Evolutionary conservation across 371 early-diverging fungal genomes (phyloP), one percentile per base, ranked within the genome.

Genomic region (Mortierella sp.): DNA sequence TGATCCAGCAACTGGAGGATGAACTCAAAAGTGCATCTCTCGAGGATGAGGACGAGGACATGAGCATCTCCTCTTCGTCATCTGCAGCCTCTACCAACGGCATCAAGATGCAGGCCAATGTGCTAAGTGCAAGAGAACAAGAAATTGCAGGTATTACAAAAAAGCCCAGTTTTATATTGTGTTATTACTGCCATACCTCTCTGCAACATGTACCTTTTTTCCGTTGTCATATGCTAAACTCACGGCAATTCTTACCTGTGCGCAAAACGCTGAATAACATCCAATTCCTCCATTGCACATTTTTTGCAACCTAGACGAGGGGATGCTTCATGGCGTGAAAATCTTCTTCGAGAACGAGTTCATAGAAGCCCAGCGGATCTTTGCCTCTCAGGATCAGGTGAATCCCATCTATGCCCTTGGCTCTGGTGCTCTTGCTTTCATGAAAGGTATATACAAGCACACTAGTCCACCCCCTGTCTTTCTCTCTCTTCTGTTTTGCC

Each of bases 261-360:
- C n/a, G n/a, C n/a, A n/a, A n/a, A n/a, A n/a, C n/a, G n/a, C n/a
- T n/a, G n/a, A n/a, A n/a, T n/a, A n/a, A n/a, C n/a, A n/a, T n/a
- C n/a, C n/a, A n/a, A n/a, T n/a, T n/a, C n/a, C n/a, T n/a, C 6
- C 26, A 27, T 44, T 5, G 7, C 24, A 1, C 28, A 12, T 32
- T 32, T 30, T 6, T 34, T 24, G n/a, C n/a, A n/a, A 21, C 21
- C 12, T 80, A 87, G 87, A 87, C 59, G 73, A 79, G 24, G 79
- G 71, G 19, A 84, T 86, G 83, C 44, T 80, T 28, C 73, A 66
- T 9, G 87, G 84, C 19, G 80, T 87, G 27, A 44, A 78, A 24
- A 73, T 79, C 21, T 83, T 87, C 32, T 87, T 87, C 50, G 83
- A 86, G 54, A 87, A 87, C 72, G 68, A 83, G 51, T 87, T 87